phyloP scores from a whole-genome alignment of 176 grass and related monocot species.

The Urochloa ruziziensis region DNA sequence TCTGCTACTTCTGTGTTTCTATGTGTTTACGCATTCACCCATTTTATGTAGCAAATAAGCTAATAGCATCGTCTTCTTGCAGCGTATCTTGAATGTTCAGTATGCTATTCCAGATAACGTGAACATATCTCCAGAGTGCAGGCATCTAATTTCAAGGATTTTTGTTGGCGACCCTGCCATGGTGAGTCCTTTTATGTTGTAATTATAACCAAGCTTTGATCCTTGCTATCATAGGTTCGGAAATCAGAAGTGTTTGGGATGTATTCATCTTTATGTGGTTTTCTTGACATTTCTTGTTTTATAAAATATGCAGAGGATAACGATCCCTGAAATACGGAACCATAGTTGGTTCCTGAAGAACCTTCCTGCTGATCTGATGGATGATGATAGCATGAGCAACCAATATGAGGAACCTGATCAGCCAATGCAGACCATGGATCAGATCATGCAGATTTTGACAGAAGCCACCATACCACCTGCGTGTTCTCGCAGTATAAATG shows the following conservation, averaged over 20 bases:
- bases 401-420: constrained; percentile 76
- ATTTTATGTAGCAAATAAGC: constrained; percentile 18
- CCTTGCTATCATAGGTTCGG: neutral
- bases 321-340: constrained; percentile 62
- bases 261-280: neutral
- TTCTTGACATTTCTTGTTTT: neutral
- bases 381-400: constrained; percentile 59
- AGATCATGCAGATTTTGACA: constrained; percentile 77
- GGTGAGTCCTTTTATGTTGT: constrained; percentile 41
- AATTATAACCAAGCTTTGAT: neutral
- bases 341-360: constrained; percentile 76
- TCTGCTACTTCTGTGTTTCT: neutral
- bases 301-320: constrained; percentile 55
- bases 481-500: constrained; percentile 57
- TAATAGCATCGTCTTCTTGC: constrained; percentile 35
- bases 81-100: constrained; percentile 77
- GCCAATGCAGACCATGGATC: constrained; percentile 78
- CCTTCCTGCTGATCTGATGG: constrained; percentile 68
- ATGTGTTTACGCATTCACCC: neutral
- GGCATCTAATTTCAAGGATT: constrained; percentile 61
- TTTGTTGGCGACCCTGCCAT: constrained; percentile 68
- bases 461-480: constrained; percentile 76
- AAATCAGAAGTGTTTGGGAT: neutral
- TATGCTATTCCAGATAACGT: constrained; percentile 76
- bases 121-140: constrained; percentile 66